Conservation (phyloP, 1,284 basidiomycete genomes). For the Puccinia horiana region DNA sequence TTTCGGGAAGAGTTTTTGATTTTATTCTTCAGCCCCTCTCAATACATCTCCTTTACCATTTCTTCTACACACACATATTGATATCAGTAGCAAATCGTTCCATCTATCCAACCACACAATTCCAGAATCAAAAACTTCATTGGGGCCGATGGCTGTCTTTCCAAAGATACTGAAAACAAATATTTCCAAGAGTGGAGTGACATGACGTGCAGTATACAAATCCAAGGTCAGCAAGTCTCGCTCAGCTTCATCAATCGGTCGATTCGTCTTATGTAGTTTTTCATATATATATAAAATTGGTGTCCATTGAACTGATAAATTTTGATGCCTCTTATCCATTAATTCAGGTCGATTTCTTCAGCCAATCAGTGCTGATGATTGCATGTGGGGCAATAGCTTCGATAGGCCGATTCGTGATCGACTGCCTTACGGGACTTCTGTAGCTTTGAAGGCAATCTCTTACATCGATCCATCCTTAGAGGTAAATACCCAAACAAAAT, state of each 20-base stretch:
- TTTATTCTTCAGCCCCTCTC: no score
- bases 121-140: constrained; percentile 47
- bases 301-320: no score
- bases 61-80: no score
- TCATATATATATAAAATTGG: no score
- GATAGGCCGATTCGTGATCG: constrained; percentile 42
- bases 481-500: not conserved
- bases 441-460: constrained; percentile 45
- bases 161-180: constrained; percentile 25
- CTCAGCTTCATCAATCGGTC: not conserved
- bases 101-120: no score
- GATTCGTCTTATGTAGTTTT: not conserved
- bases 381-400: constrained; percentile 45
- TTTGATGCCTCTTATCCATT: not conserved
- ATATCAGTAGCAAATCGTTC: no score
- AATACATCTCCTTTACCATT: no score
- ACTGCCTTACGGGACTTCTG: constrained; percentile 42
- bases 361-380: constrained; percentile 28
- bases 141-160: constrained; percentile 12
- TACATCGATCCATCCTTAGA: constrained; percentile 42
- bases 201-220: constrained; percentile 47
- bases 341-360: constrained; percentile 46
- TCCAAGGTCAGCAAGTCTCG: constrained; percentile 30
- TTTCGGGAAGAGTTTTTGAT: not conserved
- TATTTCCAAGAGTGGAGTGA: constrained; percentile 37